Base-by-base conservation (phyloP, 2,329 filamentous ascomycete species). In the Ceratocystiopsis minuta region DNA sequence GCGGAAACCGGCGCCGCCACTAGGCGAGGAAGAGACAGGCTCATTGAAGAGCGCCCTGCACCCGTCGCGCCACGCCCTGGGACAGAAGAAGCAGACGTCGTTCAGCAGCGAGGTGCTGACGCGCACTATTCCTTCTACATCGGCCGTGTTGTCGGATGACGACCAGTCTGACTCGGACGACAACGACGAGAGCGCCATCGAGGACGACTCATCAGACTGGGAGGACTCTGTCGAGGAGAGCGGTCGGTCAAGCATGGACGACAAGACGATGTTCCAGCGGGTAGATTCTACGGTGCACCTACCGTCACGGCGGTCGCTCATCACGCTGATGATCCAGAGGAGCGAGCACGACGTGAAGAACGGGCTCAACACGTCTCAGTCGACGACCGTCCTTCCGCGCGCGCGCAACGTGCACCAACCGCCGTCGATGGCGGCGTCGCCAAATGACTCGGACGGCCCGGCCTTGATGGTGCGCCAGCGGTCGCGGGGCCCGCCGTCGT, bases 251-350 rank as follows among this genome's bases (percentile, higher is more conserved):
- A 92, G 83, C 55, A 70, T 86, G 40, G 82, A 90, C 47, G 80
- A 90, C 46, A 78, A 75, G 53, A 71, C 75, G 16, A 68, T 85
- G 52, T 98, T 98, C 69, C 78, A 87, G 58, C 80, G 90, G 10
- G 86, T 96, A 39, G 84, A 94, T 57, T 95, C 87, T 35, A 78
- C 78, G 57, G 75, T 78, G 9, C 84, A 94, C 54, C 67, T 96
- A 20, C 79, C 81, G 3, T 93, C 88, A 1, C 77, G 83, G 39
- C 79, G 81, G 40, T 96, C 88, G 2, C 72, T 96, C 35, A 79
- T 98, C 50, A 95, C 87, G 1, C 77, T 88, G 41, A 80, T 88
- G 68, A 76, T 98, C 56, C 80, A 66, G 13, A 78, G 93, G 55
- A 79, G 75, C 49, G 79, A 83, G 57, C 78, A 81, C 40, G 72